These are phyloP conservation scores for Neocucurbitaria cava DNA, from an alignment of 2,329 filamentous ascomycete species.

Conservation along the genomic window DNA sequence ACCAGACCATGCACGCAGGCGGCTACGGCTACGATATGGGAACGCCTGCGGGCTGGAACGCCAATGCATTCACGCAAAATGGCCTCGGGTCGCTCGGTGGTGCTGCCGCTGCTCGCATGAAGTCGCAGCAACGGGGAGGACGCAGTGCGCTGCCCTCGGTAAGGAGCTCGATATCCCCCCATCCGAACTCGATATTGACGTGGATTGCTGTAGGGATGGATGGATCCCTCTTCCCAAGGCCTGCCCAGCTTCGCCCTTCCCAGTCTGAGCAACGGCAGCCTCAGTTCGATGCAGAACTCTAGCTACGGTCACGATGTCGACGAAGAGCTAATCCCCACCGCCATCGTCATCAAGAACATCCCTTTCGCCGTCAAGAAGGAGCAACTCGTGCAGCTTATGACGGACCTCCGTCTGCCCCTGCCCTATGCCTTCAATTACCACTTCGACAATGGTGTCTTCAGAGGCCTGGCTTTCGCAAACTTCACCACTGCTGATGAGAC, in stretches of 20 bases:
- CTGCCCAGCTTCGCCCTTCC: conserved; percentile 51
- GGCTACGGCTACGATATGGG: conserved; percentile 74
- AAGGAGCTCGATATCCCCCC: conserved; percentile 51
- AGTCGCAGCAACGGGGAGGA: conserved; percentile 62
- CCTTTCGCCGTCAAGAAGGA: conserved; percentile 98
- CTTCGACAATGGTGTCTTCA: conserved; percentile 97
- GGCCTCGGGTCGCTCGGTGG: conserved; percentile 67
- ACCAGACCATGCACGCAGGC: conserved; percentile 63
- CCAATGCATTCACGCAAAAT: conserved; percentile 72
- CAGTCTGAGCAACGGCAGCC: conserved; percentile 47
- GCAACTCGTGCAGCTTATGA: conserved; percentile 90
- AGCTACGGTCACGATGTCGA: conserved; percentile 62
- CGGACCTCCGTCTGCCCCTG: conserved; percentile 88
- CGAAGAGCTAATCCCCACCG: conserved; percentile 95
- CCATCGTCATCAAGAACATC: conserved; percentile 99
- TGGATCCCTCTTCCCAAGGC: conserved; percentile 58
- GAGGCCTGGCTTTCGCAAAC: conserved; percentile 95
- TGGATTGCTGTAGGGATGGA: conserved; percentile 63
- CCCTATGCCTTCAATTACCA: conserved; percentile 99
- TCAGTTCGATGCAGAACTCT: conserved; percentile 48
- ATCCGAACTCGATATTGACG: conserved; percentile 8
- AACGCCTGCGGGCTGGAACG: conserved; percentile 80
- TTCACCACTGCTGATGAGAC: conserved; percentile 97
- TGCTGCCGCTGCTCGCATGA: conserved; percentile 61
- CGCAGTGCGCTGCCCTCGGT: conserved; percentile 73